A percentile compares a stretch with the other conserved stretches of the same genome.
Evolutionary conservation across 352 stramenopile species (phyloP).

Genomic region (Globisporangium orthogonon): DNA sequence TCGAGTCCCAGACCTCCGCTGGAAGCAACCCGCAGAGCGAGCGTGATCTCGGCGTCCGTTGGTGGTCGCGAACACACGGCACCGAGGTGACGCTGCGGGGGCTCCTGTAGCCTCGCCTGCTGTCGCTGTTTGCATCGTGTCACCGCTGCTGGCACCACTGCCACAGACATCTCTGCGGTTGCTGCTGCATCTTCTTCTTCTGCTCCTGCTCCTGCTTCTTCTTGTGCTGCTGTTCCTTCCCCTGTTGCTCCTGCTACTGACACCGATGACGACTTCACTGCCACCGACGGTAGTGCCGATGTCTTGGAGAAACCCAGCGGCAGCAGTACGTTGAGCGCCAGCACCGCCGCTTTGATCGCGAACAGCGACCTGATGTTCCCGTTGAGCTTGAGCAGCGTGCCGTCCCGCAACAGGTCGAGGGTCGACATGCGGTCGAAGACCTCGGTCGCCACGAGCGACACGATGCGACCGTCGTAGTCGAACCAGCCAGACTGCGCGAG

Average conservation of each 20-base stretch:
- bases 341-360: neutral
- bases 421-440: conserved; percentile 1
- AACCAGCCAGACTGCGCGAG: conserved; percentile 9
- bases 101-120: neutral
- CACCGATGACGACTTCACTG: neutral
- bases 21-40: too few species aligned
- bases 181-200: too few species aligned
- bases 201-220: too few species aligned
- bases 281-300: neutral
- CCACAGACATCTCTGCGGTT: too few species aligned
- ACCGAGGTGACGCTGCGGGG: too few species aligned
- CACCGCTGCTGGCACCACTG: too few species aligned
- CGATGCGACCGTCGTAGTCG: conserved; percentile 12
- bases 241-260: neutral
- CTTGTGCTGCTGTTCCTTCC: too few species aligned
- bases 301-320: conserved; percentile 2
- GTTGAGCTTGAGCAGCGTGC: conserved; percentile 5
- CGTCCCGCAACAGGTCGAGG: conserved; percentile 1
- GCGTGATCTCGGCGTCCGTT: too few species aligned
- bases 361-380: conserved; percentile 11
- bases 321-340: conserved; percentile 6
- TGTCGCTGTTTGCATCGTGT: too few species aligned
- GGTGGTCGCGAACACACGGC: too few species aligned
- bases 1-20: too few species aligned
- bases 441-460: neutral